A percentile compares a stretch with the other conserved stretches of the same genome.
These are phyloP conservation scores for Chrysoporthe cubensis DNA, from an alignment of 2,329 filamentous ascomycete genomes.

Conservation along the genomic window DNA sequence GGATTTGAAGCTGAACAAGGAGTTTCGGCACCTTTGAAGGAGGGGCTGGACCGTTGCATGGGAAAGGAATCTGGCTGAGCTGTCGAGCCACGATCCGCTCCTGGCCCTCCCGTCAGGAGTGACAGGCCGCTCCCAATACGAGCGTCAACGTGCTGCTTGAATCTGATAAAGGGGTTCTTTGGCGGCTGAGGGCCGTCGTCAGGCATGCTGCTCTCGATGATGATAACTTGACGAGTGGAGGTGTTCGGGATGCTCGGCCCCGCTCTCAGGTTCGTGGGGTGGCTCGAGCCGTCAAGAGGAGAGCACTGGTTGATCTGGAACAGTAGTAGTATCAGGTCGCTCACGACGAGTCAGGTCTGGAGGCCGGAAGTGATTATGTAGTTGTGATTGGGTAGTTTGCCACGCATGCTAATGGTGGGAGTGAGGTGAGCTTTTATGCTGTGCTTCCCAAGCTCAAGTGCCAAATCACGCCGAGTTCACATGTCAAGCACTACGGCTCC, in stretches of 20 bases:
- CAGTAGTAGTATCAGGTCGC: background rate
- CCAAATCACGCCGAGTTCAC: background rate
- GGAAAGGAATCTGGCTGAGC: conserved; percentile 1
- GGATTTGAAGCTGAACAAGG: background rate
- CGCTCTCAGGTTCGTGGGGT: background rate
- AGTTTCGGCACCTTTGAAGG: conserved; percentile 3
- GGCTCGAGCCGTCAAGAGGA: background rate
- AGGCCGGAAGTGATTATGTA: background rate
- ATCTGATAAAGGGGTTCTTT: conserved; percentile 45
- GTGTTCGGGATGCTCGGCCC: background rate
- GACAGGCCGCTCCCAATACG: conserved; percentile 41
- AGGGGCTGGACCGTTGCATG: background rate
- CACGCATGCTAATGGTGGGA: background rate
- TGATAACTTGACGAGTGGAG: background rate
- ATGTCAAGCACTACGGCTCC: background rate
- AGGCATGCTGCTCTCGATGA: background rate
- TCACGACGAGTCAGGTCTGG: background rate
- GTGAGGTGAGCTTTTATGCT: background rate
- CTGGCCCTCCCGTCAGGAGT: conserved; percentile 34
- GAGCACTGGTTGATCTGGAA: background rate
- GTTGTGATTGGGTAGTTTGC: background rate
- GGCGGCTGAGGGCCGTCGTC: conserved; percentile 29
- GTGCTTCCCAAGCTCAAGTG: background rate
- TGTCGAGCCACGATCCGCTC: conserved; percentile 5
- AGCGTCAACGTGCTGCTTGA: conserved; percentile 46